Evolutionary conservation across 2,329 filamentous ascomycete genomes (phyloP), one percentile per base, ranked within the genome.

Genomic region (Thielaviopsis cerberus): DNA sequence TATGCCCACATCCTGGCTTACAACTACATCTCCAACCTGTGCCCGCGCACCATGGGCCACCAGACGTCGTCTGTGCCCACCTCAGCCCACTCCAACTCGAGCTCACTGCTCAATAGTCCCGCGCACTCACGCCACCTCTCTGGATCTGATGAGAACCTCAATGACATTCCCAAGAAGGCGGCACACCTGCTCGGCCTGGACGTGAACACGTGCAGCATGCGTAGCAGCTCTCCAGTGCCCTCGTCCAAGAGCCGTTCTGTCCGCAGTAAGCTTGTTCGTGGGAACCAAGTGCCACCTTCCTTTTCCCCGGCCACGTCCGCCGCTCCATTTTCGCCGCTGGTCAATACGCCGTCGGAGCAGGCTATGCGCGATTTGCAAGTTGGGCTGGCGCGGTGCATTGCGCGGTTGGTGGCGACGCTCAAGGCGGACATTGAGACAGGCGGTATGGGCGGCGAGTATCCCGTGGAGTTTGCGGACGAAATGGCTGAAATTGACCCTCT

Each of bases 1-100:
- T 81, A 81, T 63, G 78, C 78, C 0, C 78, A 82, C 63, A 69
- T 81, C 8, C 67, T 81, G 3, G 78, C 76, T 0, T 80, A 78
- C 66, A 81, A 80, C 66, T 81, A 81, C 67, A 69, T 81, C 54
- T 68, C 67, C 8, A 65, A 64, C n/a, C 64, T 70, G 41, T 64
- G 68, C 51, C 50, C 57, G 11, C 60, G 41, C 25, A 64, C 64
- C n/a, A n/a, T n/a, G 15, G 23, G 37, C 11, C 51, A 51, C 20
- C 26, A 23, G 15, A 4, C 54, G 22, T 24, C 54, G 11, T 61
- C 59, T 15, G 26, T 55, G 5, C 51, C 41, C 10, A 37, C 30
- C 62, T 64, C 59, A 61, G 58, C 54, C 62, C 67, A 7, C 51
- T 60, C 58, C 11, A 57, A 57, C 24, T 30, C 51, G 5, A 54